Evolutionary conservation across 1,284 basidiomycete genomes (phyloP), one percentile per base, ranked within the genome.

Genomic region (Puccinia coronata): DNA sequence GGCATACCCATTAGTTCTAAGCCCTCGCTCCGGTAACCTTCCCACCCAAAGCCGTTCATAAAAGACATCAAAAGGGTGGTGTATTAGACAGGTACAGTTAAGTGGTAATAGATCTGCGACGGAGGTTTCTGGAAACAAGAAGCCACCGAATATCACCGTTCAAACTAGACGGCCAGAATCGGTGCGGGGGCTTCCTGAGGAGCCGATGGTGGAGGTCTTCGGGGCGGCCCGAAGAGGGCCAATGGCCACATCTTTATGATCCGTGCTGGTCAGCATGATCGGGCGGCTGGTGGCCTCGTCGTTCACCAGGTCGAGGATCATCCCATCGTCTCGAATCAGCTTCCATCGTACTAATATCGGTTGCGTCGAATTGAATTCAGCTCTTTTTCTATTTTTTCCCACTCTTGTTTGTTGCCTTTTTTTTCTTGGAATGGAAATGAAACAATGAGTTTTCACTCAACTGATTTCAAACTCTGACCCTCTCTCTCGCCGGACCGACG

Each of bases 311-410:
- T 80, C 69, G 47, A 80, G 25, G 14, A 80, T 31, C 41, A 55
- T n/a, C 3, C 78, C 78, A 39, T 80, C 78, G 59, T 80, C 78
- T 72, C 78, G 67, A 36, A 80, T 80, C 28, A 80, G 59, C 59
- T 72, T 80, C 78, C 78, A 80, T 25, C 78, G 78, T 23, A 80
- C 76, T 79, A 79, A 70, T 41, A 16, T 1, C 28, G 53, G 55
- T 16, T 14, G 0, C n/a, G 47, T 4, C 57, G 28, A 57, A 8
- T 16, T 57, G 14, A 59, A 2, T 31, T 41, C n/a, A 34, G 12
- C 9, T 59, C n/a, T n/a, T n/a, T n/a, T n/a, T n/a, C n/a, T n/a
- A n/a, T n/a, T n/a, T n/a, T n/a, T n/a, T n/a, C n/a, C n/a, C n/a
- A n/a, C n/a, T n/a, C n/a, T n/a, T n/a, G n/a, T 34, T 23, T 28